phyloP scores from a whole-genome alignment of 257 asterid genomes.

The Petunia secreta region DNA sequence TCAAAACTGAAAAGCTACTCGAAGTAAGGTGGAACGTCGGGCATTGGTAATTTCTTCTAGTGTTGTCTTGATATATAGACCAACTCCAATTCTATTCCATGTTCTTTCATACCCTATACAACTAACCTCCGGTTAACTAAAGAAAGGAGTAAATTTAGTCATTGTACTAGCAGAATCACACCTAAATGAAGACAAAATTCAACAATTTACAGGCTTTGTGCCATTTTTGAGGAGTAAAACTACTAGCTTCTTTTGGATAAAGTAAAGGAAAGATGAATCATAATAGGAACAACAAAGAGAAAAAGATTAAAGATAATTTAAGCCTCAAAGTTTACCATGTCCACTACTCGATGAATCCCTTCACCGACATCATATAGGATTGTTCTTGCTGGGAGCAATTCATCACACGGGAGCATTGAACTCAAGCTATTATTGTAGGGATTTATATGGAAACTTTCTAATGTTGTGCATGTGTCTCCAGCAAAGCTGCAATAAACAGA shows the following conservation, averaged over 20 bases:
- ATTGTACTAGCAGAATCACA: too few relatives aligned
- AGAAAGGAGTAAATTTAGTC: background rate
- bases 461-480: conserved; percentile 75
- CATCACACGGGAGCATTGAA: conserved; percentile 81
- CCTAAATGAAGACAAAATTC: too few relatives aligned
- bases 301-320: background rate
- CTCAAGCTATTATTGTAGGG: conserved; percentile 86
- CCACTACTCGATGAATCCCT: conserved; percentile 60
- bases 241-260: background rate
- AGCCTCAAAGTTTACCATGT: conserved; percentile 43
- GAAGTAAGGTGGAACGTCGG: background rate
- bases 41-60: background rate
- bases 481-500: conserved; percentile 54
- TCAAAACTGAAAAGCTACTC: background rate
- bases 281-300: background rate
- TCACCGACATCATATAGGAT: conserved; percentile 52
- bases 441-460: conserved; percentile 66
- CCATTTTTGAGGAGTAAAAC: too few relatives aligned
- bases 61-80: background rate
- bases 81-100: background rate
- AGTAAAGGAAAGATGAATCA: background rate
- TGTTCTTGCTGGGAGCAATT: conserved; percentile 60
- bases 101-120: background rate
- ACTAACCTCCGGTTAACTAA: background rate
- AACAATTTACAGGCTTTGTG: too few relatives aligned